A percentile compares a stretch with the other conserved stretches of the same genome.
These are phyloP conservation scores for Alternaria sp. DNA, from an alignment of 2,329 filamentous ascomycete species.

Conservation along the genomic window DNA sequence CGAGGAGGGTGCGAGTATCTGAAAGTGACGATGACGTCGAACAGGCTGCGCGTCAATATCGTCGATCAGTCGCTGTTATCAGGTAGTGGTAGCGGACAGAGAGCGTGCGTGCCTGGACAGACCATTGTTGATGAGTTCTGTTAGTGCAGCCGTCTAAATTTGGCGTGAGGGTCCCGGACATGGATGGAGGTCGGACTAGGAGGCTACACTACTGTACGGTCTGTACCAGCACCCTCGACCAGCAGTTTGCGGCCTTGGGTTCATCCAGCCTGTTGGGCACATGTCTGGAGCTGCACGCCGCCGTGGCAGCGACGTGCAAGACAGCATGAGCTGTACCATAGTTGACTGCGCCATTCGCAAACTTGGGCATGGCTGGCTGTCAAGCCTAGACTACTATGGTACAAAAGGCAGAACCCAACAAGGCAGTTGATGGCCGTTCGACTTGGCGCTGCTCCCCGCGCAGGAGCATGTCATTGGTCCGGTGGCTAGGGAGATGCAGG, in stretches of 20 bases:
- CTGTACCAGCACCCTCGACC: constrained; percentile 13
- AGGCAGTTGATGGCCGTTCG: constrained; percentile 11
- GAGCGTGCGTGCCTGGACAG: constrained; percentile 5
- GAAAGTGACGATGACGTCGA: constrained; percentile 15
- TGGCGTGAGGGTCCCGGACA: constrained; percentile 25
- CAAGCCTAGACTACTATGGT: not conserved
- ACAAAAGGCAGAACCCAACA: constrained; percentile 9
- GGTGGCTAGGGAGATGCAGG: constrained; percentile 15
- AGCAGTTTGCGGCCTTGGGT: constrained; percentile 15
- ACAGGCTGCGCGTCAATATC: not conserved
- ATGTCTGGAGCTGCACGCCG: not conserved
- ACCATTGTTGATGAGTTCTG: constrained; percentile 7
- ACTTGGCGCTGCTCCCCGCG: constrained; percentile 20
- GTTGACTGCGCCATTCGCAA: not conserved
- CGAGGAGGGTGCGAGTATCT: constrained; percentile 4
- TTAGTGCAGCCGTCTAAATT: constrained; percentile 23
- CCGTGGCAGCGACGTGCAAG: constrained; percentile 9
- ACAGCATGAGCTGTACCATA: constrained; percentile 3
- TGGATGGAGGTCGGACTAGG: constrained; percentile 14
- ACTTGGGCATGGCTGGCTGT: not conserved
- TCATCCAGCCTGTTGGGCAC: not conserved
- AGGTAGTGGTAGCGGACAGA: constrained; percentile 13
- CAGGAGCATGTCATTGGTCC: constrained; percentile 19
- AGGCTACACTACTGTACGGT: constrained; percentile 14
- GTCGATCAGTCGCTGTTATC: constrained; percentile 14